These are phyloP conservation scores for Pseudonectria buxi DNA, from an alignment of 2,329 filamentous ascomycete genomes.

Conservation along the genomic window DNA sequence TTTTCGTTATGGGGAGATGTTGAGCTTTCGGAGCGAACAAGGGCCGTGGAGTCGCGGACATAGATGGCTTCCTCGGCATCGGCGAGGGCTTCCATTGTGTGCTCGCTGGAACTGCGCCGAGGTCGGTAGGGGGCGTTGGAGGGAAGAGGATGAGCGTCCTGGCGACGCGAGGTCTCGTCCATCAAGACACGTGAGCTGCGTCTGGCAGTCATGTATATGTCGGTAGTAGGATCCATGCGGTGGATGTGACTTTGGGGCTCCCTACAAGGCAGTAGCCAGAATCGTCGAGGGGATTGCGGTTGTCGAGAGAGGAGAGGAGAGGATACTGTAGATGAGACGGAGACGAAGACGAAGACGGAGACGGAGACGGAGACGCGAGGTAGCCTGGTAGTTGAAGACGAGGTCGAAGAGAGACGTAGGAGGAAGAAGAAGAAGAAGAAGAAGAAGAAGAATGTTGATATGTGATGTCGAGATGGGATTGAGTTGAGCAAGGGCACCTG, in stretches of 20 bases:
- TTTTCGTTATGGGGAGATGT: conserved; percentile 7
- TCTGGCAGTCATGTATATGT: conserved; percentile 15
- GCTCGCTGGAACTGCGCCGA: conserved; percentile 24
- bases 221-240: conserved; percentile 2
- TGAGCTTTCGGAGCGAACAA: conserved; percentile 14
- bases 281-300: neutral
- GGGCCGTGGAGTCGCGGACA: conserved; percentile 9
- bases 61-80: conserved; percentile 19
- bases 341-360: neutral
- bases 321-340: conserved; percentile 1
- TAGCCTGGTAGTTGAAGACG: conserved; percentile 1
- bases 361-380: neutral
- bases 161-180: conserved; percentile 10
- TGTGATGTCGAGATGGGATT: conserved; percentile 4
- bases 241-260: neutral
- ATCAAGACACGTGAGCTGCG: conserved; percentile 16
- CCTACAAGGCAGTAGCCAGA: neutral
- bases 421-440: conserved; percentile 7
- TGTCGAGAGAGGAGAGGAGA: neutral
- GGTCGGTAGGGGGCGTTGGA: conserved; percentile 18
- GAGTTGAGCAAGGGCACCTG: conserved; percentile 13
- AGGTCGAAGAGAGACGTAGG: conserved; percentile 3
- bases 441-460: conserved; percentile 5
- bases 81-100: conserved; percentile 11
- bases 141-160: conserved; percentile 7